Evolutionary conservation across 2,329 filamentous ascomycete species (phyloP).

Genomic region (Ophiobolus disseminans): DNA sequence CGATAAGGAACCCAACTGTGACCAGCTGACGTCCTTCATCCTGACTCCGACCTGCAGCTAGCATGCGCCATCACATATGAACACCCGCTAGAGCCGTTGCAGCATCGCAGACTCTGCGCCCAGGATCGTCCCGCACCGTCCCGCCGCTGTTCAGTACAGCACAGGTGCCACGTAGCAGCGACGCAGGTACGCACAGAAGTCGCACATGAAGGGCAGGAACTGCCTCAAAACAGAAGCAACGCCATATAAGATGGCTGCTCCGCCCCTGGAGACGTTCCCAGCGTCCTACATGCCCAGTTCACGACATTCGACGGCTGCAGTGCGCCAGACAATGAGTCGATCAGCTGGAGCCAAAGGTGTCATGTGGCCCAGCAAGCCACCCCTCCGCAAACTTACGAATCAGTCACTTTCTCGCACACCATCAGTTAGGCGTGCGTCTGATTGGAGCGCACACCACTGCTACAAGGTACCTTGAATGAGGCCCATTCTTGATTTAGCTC

Average conservation of each 20-base stretch:
- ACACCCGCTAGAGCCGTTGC: conserved; percentile 27
- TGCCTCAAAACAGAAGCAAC: conserved; percentile 23
- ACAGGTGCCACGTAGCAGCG: conserved; percentile 49
- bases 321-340: conserved; percentile 42
- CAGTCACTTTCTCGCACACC: conserved; percentile 47
- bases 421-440: conserved; percentile 31
- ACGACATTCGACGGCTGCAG: conserved; percentile 30
- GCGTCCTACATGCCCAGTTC: conserved; percentile 25
- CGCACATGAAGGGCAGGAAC: conserved; percentile 35
- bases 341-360: conserved; percentile 44
- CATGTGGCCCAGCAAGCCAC: conserved; percentile 51
- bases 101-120: conserved; percentile 35
- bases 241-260: conserved; percentile 32
- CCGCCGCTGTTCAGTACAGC: conserved; percentile 41
- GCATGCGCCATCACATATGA: conserved; percentile 29
- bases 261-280: conserved; percentile 19
- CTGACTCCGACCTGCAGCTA: conserved; percentile 37
- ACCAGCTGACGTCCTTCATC: conserved; percentile 15
- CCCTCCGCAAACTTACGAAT: conserved; percentile 44
- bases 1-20: conserved; percentile 25
- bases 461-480: conserved; percentile 46
- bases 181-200: conserved; percentile 41
- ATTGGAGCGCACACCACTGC: conserved; percentile 41
- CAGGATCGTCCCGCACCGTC: conserved; percentile 48
- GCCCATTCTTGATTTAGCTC: conserved; percentile 47